Conservation (phyloP, 2,329 filamentous ascomycete species). For the Phaeosphaeriaceae sp. region DNA sequence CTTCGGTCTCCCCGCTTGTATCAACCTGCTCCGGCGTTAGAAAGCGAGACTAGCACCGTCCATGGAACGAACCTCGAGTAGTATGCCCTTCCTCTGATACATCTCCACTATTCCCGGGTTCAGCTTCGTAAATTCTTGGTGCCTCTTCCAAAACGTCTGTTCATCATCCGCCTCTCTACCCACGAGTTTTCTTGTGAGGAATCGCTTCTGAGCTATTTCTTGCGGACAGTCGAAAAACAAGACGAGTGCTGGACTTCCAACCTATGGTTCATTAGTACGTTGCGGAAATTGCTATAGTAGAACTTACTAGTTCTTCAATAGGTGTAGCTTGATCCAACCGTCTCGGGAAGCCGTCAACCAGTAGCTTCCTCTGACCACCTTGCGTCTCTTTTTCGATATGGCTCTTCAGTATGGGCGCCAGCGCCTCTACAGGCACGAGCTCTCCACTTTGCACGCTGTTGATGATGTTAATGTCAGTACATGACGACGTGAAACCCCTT, state of each 20-base stretch:
- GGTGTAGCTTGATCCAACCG: slow-evolving; percentile 6
- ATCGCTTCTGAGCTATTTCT: slow-evolving; percentile 6
- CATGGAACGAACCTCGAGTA: slow-evolving; percentile 3
- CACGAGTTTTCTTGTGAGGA: slow-evolving; percentile 7
- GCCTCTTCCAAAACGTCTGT: neutral
- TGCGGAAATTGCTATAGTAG: neutral
- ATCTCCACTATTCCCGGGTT: slow-evolving; percentile 1
- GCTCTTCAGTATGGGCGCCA: neutral
- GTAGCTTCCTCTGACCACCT: neutral
- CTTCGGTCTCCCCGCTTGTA: slow-evolving; percentile 6
- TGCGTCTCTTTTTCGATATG: neutral
- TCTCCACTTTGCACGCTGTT: neutral
- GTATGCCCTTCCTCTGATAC: neutral
- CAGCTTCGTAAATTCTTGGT: neutral
- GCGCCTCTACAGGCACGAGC: slow-evolving; percentile 1
- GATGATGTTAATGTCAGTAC: neutral
- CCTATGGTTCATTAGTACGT: neutral
- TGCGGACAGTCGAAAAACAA: slow-evolving; percentile 7
- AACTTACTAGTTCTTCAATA: slow-evolving; percentile 5
- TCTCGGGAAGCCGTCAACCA: slow-evolving; percentile 9
- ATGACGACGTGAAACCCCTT: slow-evolving; percentile 1
- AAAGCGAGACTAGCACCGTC: neutral
- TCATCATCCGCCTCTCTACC: slow-evolving; percentile 8
- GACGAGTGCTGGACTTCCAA: slow-evolving; percentile 1
- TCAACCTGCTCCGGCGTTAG: slow-evolving; percentile 1